Conservation (phyloP, 129 eudicot genomes). For the Flaveria ramosissima region DNA sequence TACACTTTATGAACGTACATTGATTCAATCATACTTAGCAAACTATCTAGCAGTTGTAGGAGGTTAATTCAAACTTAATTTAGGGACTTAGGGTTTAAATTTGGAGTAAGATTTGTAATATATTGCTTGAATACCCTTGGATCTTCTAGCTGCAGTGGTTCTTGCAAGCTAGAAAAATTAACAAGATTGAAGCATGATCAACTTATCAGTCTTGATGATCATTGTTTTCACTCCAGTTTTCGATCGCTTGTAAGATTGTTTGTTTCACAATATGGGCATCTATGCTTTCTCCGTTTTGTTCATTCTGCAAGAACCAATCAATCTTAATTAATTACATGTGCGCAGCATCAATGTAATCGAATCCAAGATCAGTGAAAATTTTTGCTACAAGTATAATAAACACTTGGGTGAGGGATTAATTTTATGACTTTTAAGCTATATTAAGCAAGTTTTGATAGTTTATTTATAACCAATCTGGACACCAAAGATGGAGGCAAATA, state of each 20-base stretch:
- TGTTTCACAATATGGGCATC: constrained; percentile 70
- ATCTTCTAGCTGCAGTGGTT: constrained; percentile 28
- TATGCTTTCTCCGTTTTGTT: constrained; percentile 60
- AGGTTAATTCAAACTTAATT: constrained; percentile 21
- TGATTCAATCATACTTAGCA: constrained; percentile 24
- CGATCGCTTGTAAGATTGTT: constrained; percentile 70
- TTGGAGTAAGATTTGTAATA: constrained; percentile 22
- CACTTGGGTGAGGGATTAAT: not conserved
- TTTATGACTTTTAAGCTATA: not conserved
- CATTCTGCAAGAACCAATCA: constrained; percentile 46
- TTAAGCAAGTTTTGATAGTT: not conserved
- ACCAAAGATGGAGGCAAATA: too few species aligned
- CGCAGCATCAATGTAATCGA: not conserved
- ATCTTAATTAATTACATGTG: not conserved
- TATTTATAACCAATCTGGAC: too few species aligned
- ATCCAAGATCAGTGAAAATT: not conserved
- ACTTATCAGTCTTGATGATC: constrained; percentile 44
- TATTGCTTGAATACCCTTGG: constrained; percentile 19
- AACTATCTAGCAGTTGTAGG: constrained; percentile 12
- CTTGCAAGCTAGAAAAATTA: constrained; percentile 20
- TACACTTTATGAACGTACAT: constrained; percentile 22
- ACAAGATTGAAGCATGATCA: constrained; percentile 12
- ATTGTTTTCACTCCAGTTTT: constrained; percentile 60
- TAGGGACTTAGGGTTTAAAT: constrained; percentile 10
- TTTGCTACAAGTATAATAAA: not conserved